Evolutionary conservation across 2,329 filamentous ascomycete species (phyloP).

Genomic region (Claviceps arundinis): DNA sequence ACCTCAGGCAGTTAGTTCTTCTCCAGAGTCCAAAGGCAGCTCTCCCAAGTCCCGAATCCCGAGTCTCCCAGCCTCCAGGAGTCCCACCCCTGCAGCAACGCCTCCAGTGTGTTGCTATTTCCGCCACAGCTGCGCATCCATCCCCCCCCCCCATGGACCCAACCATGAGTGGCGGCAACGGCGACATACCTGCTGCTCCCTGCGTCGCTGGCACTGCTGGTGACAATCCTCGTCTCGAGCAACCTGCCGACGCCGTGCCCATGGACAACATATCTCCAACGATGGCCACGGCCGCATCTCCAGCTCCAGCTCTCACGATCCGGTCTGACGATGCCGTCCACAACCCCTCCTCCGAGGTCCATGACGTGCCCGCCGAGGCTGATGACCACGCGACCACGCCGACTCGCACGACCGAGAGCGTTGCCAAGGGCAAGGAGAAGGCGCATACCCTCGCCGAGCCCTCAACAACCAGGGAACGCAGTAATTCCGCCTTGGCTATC

Average conservation of each 20-base stretch:
- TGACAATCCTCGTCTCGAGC: slow-evolving; percentile 19
- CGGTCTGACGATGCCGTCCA: slow-evolving; percentile 8
- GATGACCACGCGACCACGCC: slow-evolving; percentile 3
- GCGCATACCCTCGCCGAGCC: slow-evolving; percentile 10
- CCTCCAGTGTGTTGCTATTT: not conserved
- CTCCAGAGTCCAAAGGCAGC: too few species aligned
- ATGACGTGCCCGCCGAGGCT: slow-evolving; percentile 6
- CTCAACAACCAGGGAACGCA: slow-evolving; percentile 18
- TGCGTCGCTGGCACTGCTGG: slow-evolving; percentile 6
- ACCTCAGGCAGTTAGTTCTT: too few species aligned
- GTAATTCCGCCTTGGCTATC: slow-evolving; percentile 27
- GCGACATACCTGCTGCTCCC: slow-evolving; percentile 1
- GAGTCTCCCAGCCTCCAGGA: too few species aligned
- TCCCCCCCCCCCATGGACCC: slow-evolving; percentile 19
- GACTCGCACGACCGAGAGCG: not conserved
- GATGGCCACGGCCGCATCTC: not conserved
- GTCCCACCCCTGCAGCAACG: not conserved
- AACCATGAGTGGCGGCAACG: slow-evolving; percentile 19
- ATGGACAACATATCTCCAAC: slow-evolving; percentile 22
- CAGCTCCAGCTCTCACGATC: slow-evolving; percentile 4
- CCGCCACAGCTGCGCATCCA: slow-evolving; percentile 9
- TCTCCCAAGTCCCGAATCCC: too few species aligned
- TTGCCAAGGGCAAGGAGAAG: slow-evolving; percentile 23
- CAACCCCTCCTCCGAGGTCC: slow-evolving; percentile 6
- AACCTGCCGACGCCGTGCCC: slow-evolving; percentile 24